Conservation (phyloP, 345 rosid genomes). For the Ailanthus altissimus region DNA sequence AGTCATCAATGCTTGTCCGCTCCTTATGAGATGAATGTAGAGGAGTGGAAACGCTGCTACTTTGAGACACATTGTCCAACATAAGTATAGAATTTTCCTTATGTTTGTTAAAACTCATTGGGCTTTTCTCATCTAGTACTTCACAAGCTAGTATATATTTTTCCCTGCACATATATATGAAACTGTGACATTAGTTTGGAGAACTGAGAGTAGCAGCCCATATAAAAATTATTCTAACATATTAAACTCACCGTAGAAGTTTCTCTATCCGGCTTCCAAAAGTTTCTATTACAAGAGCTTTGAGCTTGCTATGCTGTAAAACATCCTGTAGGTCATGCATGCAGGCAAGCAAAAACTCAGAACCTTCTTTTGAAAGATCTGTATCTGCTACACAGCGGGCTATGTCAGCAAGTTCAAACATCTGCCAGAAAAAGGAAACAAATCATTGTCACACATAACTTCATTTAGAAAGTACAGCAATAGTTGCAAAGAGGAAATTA, state of each 20-base stretch:
- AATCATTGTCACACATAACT: slow-evolving; percentile 2
- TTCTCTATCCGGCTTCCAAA: slow-evolving; percentile 78
- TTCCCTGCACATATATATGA: slow-evolving; percentile 52
- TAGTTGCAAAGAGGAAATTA: slow-evolving; percentile 5
- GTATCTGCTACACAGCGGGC: slow-evolving; percentile 77
- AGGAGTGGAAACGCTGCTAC: slow-evolving; percentile 49
- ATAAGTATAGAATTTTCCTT: slow-evolving; percentile 43
- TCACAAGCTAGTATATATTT: slow-evolving; percentile 73
- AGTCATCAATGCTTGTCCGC: slow-evolving; percentile 75
- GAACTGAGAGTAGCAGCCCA: slow-evolving; percentile 12
- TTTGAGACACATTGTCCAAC: slow-evolving; percentile 50
- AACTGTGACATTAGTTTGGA: slow-evolving; percentile 12
- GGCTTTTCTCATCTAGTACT: slow-evolving; percentile 41
- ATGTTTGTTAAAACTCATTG: slow-evolving; percentile 34
- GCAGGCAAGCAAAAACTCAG: slow-evolving; percentile 72
- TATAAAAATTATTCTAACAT: slow-evolving; percentile 14
- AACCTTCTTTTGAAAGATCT: slow-evolving; percentile 59
- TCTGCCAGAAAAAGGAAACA: slow-evolving; percentile 40
- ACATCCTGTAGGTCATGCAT: slow-evolving; percentile 79
- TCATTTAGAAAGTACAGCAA: not conserved
- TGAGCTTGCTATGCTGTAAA: slow-evolving; percentile 63
- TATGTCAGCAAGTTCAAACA: slow-evolving; percentile 81
- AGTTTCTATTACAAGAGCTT: slow-evolving; percentile 80
- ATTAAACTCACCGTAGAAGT: slow-evolving; percentile 53
- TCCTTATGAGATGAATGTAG: slow-evolving; percentile 54